Base-by-base conservation (phyloP, 306 rosid genomes). In the Lupinus albus region DNA sequence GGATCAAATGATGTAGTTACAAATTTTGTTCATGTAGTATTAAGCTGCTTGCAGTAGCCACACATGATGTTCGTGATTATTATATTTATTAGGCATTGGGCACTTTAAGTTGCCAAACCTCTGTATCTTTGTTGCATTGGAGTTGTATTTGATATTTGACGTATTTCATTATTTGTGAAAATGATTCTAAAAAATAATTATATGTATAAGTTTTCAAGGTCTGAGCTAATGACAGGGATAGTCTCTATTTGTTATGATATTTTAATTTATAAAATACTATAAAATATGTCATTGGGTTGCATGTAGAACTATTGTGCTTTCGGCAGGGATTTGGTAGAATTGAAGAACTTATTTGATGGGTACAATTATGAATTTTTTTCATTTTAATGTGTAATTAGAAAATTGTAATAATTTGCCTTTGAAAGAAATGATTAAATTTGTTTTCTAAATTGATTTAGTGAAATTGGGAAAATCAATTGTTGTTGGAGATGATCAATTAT, bases 21-120 rank as follows among this genome's bases (percentile, higher is more conserved):
- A n/a, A n/a, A n/a, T n/a, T n/a, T n/a, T n/a, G 36, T 30, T 71
- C 61, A 46, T 18, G 58, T 61, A 12, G 52, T 0, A 33, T 7
- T 33, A 33, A 58, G 67, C 73, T 55, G 63, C 66, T 0, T 7
- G 62, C 1, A 0, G 70, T 63, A 42, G 79, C 82, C 28, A n/a
- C n/a, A n/a, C 11, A 38, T 21, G 73, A 81, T 81, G 79, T 76
- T 76, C 35, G 11, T 35, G 58, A 46, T 25, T 25, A 2, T 25
- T 25, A 25, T 25, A 25, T 25, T 25, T 25, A 25, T 25, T 25
- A 25, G 30, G 4, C 30, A 11, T 38, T 59, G 2, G 6, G 48
- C 46, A 35, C 8, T 18, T 13, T 33, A 15, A 8, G 41, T 49
- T 38, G 20, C 47, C 0, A 32, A 50, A n/a, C 57, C 8, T 33